phyloP scores from a whole-genome alignment of 768 basidiomycete genomes.

The Tylopilus vinaceipallidus region DNA sequence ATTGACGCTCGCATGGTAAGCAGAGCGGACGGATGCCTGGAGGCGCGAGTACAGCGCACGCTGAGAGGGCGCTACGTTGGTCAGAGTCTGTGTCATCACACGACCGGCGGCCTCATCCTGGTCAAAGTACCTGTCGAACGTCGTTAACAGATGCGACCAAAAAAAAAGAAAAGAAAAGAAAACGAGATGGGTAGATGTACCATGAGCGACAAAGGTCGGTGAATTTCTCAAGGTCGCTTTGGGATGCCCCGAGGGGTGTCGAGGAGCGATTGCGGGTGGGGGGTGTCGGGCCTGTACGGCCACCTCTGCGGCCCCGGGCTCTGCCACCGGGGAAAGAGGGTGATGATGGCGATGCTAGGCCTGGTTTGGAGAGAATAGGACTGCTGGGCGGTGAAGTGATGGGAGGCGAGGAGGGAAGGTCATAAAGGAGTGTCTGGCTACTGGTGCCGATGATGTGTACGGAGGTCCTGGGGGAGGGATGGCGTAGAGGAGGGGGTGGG shows the following conservation, averaged over 20 bases:
- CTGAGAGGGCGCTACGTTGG: slow-evolving; percentile 77
- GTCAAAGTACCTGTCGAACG: slow-evolving; percentile 66
- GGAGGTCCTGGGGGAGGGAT: slow-evolving; percentile 45
- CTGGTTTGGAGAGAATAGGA: slow-evolving; percentile 39
- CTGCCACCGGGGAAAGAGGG: slow-evolving; percentile 51
- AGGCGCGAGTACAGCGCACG: slow-evolving; percentile 84
- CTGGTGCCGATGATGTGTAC: slow-evolving; percentile 42
- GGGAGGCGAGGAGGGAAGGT: slow-evolving; percentile 61
- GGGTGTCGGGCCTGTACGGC: slow-evolving; percentile 49
- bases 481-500: slow-evolving; percentile 57
- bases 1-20: slow-evolving; percentile 79
- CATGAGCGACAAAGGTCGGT: slow-evolving; percentile 76
- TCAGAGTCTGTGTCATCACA: slow-evolving; percentile 78
- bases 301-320: slow-evolving; percentile 47
- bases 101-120: slow-evolving; percentile 79
- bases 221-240: slow-evolving; percentile 75
- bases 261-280: slow-evolving; percentile 60
- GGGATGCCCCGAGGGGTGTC: slow-evolving; percentile 64
- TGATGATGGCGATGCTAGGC: slow-evolving; percentile 53
- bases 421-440: slow-evolving; percentile 69
- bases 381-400: slow-evolving; percentile 55
- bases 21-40: slow-evolving; percentile 83
- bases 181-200: slow-evolving; percentile 38
- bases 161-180: background rate
- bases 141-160: slow-evolving; percentile 8